phyloP scores from a whole-genome alignment of 768 basidiomycete species.

The Psilocybe subaeruginosa region DNA sequence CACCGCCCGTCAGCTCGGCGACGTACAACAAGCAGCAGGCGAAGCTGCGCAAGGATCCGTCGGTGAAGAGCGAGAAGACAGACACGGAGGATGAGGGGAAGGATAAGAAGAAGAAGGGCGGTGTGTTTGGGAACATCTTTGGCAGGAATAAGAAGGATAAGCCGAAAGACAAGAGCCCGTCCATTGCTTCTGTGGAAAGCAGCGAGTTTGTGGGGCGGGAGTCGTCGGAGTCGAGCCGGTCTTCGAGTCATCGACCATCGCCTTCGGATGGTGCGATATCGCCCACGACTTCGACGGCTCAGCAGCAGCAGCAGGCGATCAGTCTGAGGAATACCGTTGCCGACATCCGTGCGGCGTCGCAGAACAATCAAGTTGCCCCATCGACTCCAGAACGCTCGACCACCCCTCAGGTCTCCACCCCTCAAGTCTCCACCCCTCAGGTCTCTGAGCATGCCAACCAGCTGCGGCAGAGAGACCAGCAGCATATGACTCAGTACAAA shows the following conservation, averaged over 20 bases:
- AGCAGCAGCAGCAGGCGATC: slow-evolving; percentile 52
- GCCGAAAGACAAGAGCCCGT: slow-evolving; percentile 48
- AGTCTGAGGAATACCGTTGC: slow-evolving; percentile 18
- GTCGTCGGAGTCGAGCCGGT: slow-evolving; percentile 69
- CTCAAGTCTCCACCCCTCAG: slow-evolving; percentile 30
- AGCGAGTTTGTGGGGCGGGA: slow-evolving; percentile 42
- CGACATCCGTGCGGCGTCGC: slow-evolving; percentile 14
- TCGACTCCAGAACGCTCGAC: slow-evolving; percentile 29
- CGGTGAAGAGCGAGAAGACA: slow-evolving; percentile 22
- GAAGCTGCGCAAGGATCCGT: slow-evolving; percentile 49
- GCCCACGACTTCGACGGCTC: slow-evolving; percentile 53
- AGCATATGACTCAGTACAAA: slow-evolving; percentile 85
- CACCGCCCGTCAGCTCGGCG: slow-evolving; percentile 46
- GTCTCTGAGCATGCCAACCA: slow-evolving; percentile 72
- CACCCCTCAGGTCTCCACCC: slow-evolving; percentile 49
- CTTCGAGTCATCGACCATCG: slow-evolving; percentile 42
- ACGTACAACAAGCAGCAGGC: slow-evolving; percentile 30
- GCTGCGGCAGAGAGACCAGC: slow-evolving; percentile 85
- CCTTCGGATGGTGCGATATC: slow-evolving; percentile 44
- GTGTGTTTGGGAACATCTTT: slow-evolving; percentile 80
- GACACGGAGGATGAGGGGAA: slow-evolving; percentile 37
- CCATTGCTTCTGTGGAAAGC: slow-evolving; percentile 55
- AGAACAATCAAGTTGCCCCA: slow-evolving; percentile 24
- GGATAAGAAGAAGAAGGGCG: slow-evolving; percentile 68
- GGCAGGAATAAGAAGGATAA: slow-evolving; percentile 75